phyloP scores from a whole-genome alignment of 2,329 filamentous ascomycete genomes.

The Bimuria novae-zelandiae region DNA sequence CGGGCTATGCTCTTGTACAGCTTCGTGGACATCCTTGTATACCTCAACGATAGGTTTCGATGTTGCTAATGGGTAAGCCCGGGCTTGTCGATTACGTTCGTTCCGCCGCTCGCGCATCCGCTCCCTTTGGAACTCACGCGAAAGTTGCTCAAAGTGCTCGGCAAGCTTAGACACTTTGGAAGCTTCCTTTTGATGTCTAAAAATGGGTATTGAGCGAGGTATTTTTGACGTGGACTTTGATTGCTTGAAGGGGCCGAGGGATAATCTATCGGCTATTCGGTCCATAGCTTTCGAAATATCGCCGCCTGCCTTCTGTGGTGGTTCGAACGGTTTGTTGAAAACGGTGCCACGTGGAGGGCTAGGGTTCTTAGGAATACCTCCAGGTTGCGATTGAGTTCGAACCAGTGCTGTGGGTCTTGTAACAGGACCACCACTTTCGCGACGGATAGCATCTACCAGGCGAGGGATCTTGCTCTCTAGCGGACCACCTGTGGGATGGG shows the following conservation, averaged over 20 bases:
- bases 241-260: conserved; percentile 67
- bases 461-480: conserved; percentile 47
- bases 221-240: conserved; percentile 72
- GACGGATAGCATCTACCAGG: conserved; percentile 40
- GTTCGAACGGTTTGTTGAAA: conserved; percentile 19
- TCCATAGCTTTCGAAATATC: conserved; percentile 57
- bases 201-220: conserved; percentile 70
- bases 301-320: conserved; percentile 32
- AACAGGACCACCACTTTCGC: conserved; percentile 27
- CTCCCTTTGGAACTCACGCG: conserved; percentile 95
- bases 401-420: conserved; percentile 30
- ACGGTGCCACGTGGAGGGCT: conserved; percentile 22
- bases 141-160: conserved; percentile 95
- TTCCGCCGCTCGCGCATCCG: conserved; percentile 83
- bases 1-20: conserved; percentile 78
- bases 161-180: conserved; percentile 89
- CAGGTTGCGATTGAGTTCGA: conserved; percentile 45
- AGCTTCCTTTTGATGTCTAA: conserved; percentile 62
- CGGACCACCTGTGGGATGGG: conserved; percentile 19
- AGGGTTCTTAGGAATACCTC: conserved; percentile 31
- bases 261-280: conserved; percentile 75
- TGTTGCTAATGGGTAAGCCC: conserved; percentile 85
- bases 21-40: conserved; percentile 90
- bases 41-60: conserved; percentile 97
- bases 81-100: conserved; percentile 73